These are phyloP conservation scores for Rhizoclosmatium globosum DNA, from an alignment of 192 early-diverging fungal species.

Conservation along the genomic window DNA sequence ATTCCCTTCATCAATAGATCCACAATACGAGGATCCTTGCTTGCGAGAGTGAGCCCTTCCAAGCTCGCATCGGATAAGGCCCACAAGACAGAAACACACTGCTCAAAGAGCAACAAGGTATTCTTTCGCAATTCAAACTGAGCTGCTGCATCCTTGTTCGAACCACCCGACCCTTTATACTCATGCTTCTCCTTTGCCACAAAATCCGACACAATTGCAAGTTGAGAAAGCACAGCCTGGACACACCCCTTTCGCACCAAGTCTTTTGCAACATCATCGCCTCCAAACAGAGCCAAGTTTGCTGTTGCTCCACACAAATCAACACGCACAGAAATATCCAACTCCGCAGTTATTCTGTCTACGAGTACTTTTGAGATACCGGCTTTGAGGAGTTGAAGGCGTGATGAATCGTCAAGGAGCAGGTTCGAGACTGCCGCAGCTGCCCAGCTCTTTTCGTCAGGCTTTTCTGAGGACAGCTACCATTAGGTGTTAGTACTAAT, in stretches of 20 bases:
- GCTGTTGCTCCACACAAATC: constrained; percentile 79
- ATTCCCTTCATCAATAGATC: not conserved
- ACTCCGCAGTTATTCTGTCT: constrained; percentile 71
- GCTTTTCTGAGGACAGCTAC: constrained; percentile 71
- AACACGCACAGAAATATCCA: constrained; percentile 73
- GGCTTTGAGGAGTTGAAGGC: constrained; percentile 78
- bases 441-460: constrained; percentile 87
- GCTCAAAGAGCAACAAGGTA: constrained; percentile 2
- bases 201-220: constrained; percentile 53
- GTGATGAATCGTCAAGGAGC: constrained; percentile 69
- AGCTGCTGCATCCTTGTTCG: not conserved
- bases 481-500: not conserved
- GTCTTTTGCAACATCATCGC: constrained; percentile 65
- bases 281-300: constrained; percentile 63
- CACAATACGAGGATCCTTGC: not conserved
- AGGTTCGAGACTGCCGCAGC: constrained; percentile 87
- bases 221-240: constrained; percentile 56
- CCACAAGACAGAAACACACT: constrained; percentile 62
- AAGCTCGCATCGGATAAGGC: not conserved
- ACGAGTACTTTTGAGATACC: constrained; percentile 73
- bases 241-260: constrained; percentile 63
- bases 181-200: constrained; percentile 43
- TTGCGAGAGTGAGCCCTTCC: not conserved
- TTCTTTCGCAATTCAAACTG: not conserved
- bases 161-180: constrained; percentile 1